A percentile compares a stretch with the other conserved stretches of the same genome.
Evolutionary conservation across 2,329 filamentous ascomycete species (phyloP).

Genomic region (Hypoxylon sp.): DNA sequence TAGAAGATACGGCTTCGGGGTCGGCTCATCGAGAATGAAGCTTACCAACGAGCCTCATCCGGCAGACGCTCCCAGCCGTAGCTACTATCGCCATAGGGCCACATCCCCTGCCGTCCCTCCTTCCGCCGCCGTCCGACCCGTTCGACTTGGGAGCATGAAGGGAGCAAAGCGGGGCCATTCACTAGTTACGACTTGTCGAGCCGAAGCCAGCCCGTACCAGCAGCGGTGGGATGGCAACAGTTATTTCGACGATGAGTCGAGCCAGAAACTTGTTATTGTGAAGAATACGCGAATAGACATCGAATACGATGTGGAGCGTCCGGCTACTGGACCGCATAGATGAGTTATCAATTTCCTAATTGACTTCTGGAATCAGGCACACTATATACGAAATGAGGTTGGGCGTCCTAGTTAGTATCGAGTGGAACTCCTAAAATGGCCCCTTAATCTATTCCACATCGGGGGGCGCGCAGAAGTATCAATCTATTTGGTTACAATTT

Average conservation of each 20-base stretch:
- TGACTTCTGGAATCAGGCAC: neutral
- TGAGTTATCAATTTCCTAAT: neutral
- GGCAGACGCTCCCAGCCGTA: neutral
- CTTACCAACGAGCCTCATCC: neutral
- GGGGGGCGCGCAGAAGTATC: neutral
- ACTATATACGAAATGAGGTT: neutral
- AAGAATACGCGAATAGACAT: slow-evolving; percentile 42
- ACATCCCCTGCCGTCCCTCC: neutral
- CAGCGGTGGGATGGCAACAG: neutral
- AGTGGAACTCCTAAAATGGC: neutral
- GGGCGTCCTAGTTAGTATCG: neutral
- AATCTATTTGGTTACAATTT: neutral
- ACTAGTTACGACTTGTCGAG: slow-evolving; percentile 29
- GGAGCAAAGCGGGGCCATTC: slow-evolving; percentile 2
- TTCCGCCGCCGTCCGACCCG: neutral
- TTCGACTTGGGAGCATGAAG: slow-evolving; percentile 12
- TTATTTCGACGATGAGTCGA: slow-evolving; percentile 19
- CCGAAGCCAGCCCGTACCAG: neutral
- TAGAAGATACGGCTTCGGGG: slow-evolving; percentile 26
- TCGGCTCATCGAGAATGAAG: neutral
- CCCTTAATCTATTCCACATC: neutral
- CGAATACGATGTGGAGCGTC: slow-evolving; percentile 20
- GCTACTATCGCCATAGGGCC: neutral
- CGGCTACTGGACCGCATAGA: neutral
- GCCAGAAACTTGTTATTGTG: slow-evolving; percentile 37